Evolutionary conservation across 129 eudicot species (phyloP).

Genomic region (Logfia minima): DNA sequence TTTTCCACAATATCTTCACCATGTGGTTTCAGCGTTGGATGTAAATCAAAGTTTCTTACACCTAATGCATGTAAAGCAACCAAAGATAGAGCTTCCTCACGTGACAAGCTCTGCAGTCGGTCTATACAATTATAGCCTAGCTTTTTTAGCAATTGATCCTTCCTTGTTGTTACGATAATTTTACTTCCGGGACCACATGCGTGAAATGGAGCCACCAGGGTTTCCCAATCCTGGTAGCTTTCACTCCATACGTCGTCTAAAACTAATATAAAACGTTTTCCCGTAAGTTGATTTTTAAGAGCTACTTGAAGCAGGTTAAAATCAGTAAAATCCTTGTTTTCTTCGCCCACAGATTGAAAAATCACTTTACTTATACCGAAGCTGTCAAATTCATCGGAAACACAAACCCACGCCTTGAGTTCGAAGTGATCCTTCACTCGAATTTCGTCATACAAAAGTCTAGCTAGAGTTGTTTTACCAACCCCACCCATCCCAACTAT

Average conservation of each 20-base stretch:
- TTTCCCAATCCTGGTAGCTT: conserved; percentile 40
- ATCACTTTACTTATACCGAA: conserved; percentile 49
- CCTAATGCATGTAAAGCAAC: conserved; percentile 13
- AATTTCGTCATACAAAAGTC: conserved; percentile 26
- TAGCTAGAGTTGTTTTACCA: conserved; percentile 72
- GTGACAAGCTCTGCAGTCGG: neutral
- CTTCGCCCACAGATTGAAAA: conserved; percentile 23
- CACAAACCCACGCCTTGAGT: conserved; percentile 55
- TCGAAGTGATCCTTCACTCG: conserved; percentile 37
- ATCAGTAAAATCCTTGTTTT: conserved; percentile 29
- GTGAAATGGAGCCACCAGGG: conserved; percentile 33
- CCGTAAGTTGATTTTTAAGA: conserved; percentile 20
- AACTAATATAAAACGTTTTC: conserved; percentile 51
- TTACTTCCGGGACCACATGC: conserved; percentile 51
- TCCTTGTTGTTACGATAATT: conserved; percentile 62
- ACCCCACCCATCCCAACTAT: conserved; percentile 49
- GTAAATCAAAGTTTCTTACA: neutral
- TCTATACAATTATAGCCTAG: conserved; percentile 14
- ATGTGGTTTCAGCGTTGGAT: conserved; percentile 5
- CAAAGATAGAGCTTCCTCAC: neutral
- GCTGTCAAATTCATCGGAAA: conserved; percentile 50
- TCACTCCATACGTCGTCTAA: conserved; percentile 66
- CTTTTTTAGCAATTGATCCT: conserved; percentile 34
- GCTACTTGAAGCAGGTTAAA: conserved; percentile 35
- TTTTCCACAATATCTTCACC: conserved; percentile 1